Evolutionary conservation across 2,329 filamentous ascomycete genomes (phyloP).

Genomic region (Helotiales sp.): DNA sequence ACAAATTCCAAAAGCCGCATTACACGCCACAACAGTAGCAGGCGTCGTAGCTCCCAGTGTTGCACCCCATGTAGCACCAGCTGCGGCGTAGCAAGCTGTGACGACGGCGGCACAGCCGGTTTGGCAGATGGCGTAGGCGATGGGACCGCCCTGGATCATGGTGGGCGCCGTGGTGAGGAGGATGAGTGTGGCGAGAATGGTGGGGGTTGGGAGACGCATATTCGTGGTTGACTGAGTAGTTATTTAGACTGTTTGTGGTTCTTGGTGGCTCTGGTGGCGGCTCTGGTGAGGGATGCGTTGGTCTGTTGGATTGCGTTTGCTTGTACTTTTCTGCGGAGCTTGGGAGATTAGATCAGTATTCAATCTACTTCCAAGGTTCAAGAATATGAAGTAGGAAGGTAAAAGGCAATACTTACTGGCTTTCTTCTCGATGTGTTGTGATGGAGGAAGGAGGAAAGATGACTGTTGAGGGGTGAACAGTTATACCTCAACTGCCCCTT

Average conservation of each 20-base stretch:
- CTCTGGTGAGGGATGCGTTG: too few species aligned
- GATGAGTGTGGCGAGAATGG: background rate
- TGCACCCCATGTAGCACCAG: constrained; percentile 49
- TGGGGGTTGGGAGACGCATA: background rate
- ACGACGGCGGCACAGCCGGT: constrained; percentile 52
- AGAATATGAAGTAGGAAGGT: too few species aligned
- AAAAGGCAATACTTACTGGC: background rate
- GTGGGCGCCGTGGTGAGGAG: background rate
- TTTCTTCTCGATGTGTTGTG: background rate
- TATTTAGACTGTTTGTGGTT: background rate
- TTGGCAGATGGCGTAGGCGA: constrained; percentile 53
- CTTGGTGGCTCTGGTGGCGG: too few species aligned
- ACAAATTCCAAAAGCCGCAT: constrained; percentile 51
- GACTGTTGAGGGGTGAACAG: background rate
- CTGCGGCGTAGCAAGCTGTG: constrained; percentile 52
- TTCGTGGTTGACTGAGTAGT: background rate
- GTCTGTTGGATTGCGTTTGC: too few species aligned
- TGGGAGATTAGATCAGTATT: too few species aligned
- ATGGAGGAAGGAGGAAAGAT: background rate
- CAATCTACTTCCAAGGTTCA: too few species aligned
- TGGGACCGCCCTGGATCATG: constrained; percentile 43
- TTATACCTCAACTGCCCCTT: background rate
- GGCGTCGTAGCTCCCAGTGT: constrained; percentile 47
- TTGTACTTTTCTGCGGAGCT: too few species aligned
- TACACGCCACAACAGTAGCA: constrained; percentile 50